Evolutionary conservation across 169 alveolate species (phyloP), one percentile per base, ranked within the genome.

Genomic region (Cryptosporidium parvum): DNA sequence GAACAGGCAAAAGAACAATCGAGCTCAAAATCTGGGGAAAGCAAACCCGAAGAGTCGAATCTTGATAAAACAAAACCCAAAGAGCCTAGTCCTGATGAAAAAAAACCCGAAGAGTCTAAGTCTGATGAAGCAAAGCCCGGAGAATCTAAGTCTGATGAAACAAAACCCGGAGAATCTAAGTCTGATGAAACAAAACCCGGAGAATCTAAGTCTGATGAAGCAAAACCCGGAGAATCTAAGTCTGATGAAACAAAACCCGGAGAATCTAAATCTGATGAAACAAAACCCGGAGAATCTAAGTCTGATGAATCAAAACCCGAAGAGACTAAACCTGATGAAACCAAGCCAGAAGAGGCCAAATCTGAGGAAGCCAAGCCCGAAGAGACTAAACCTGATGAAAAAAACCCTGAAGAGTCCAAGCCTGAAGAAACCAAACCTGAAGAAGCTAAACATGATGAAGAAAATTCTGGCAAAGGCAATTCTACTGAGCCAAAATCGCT

Each of bases 171-270:
- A 33, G 51, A 18, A 3, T 3, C 5, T 45, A 16, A 39, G n/a
- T 10, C 6, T 12, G 56, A 58, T 31, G 59, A 37, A 31, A 1
- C 37, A 44, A 70, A 39, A 6, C 33, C 33, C 0, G 59, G n/a
- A 69, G 80, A 69, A 3, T 39, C 44, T 37, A 71, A 45, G 26
- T 6, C 52, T 23, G 52, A 71, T 21, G 85, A 71, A 51, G 0
- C 35, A 6, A 23, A 61, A 9, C 61, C n/a, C 6, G 61, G 1
- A 52, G 61, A 52, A 0, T 5, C 61, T 14, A 52, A 52, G 0
- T 0, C 45, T 8, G 14, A 52, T 1, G 61, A 16, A 18, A 0
- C n/a, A 0, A 31, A 31, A 0, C 35, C 35, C 0, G 35, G 1
- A 31, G 35, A 31, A 4, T 0, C 35, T 1, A 31, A 26, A 26